phyloP scores from a whole-genome alignment of 192 early-diverging fungal genomes.

The Backusella circina region DNA sequence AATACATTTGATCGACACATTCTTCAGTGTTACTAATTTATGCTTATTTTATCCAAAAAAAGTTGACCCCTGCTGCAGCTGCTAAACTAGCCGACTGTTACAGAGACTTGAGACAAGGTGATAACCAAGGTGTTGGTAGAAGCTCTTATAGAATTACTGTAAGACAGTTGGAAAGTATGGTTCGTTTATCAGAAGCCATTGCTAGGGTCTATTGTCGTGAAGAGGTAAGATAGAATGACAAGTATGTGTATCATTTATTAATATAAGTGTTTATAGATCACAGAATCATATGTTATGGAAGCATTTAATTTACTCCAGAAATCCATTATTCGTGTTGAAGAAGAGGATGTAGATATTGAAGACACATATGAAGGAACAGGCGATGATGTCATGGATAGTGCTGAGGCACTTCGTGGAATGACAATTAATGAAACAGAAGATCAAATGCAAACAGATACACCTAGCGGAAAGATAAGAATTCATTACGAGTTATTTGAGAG shows the following conservation, averaged over 20 bases:
- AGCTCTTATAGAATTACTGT: slow-evolving; percentile 94
- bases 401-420: slow-evolving; percentile 29
- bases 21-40: not conserved
- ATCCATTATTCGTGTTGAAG: slow-evolving; percentile 86
- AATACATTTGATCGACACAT: not conserved
- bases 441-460: slow-evolving; percentile 33
- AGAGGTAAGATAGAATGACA: slow-evolving; percentile 32
- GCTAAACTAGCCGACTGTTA: slow-evolving; percentile 79
- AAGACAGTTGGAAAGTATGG: slow-evolving; percentile 93
- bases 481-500: slow-evolving; percentile 55
- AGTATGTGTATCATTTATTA: too few species aligned
- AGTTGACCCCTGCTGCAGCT: slow-evolving; percentile 70
- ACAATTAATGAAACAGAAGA: slow-evolving; percentile 4
- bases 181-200: slow-evolving; percentile 93
- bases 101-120: slow-evolving; percentile 81
- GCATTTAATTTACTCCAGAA: slow-evolving; percentile 80
- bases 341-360: slow-evolving; percentile 69
- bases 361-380: slow-evolving; percentile 38
- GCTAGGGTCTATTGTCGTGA: slow-evolving; percentile 80
- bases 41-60: not conserved
- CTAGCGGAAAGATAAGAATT: slow-evolving; percentile 46
- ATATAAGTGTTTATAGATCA: slow-evolving; percentile 47
- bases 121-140: slow-evolving; percentile 63
- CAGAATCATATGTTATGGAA: slow-evolving; percentile 72
- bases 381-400: slow-evolving; percentile 28